These are phyloP conservation scores for Speleostelium caveatum DNA, from an alignment of 78 protist species.

Conservation along the genomic window DNA sequence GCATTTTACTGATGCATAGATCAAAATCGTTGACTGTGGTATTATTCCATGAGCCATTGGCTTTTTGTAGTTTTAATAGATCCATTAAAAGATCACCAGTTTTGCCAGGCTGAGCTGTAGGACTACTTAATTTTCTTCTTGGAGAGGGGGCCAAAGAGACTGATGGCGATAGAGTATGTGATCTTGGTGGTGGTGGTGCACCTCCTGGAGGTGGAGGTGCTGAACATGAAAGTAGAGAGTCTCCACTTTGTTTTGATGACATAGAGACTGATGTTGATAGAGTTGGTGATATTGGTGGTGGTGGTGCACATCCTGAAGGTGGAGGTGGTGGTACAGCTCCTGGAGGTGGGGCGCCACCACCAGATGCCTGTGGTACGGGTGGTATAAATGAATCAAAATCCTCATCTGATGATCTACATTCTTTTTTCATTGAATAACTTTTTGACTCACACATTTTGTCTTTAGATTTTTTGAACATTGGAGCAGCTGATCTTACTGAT, in stretches of 20 bases:
- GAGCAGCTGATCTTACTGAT: not conserved
- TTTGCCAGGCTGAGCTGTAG: not conserved
- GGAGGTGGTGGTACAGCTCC: not conserved
- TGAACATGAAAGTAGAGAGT: not conserved
- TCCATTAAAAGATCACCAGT: slow-evolving; percentile 10
- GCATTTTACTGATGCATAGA: not conserved
- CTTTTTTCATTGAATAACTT: not conserved
- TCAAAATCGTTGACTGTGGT: not conserved
- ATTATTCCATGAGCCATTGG: slow-evolving; percentile 55
- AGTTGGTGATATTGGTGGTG: not conserved
- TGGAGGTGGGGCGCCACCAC: not conserved
- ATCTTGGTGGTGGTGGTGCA: not conserved
- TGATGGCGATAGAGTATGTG: not conserved
- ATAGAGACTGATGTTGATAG: not conserved
- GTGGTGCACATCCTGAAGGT: not conserved
- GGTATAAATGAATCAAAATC: not conserved
- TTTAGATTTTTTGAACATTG: too few relatives aligned
- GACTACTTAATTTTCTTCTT: too few relatives aligned
- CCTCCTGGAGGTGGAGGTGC: not conserved
- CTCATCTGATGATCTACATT: not conserved
- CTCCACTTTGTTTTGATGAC: not conserved
- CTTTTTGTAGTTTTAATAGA: slow-evolving; percentile 46
- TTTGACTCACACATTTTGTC: too few relatives aligned
- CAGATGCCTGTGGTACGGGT: not conserved
- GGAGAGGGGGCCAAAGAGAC: not conserved